These are phyloP conservation scores for Xenosphaeropsis pyriputrescens DNA, from an alignment of 2,329 filamentous ascomycete species.

Conservation along the genomic window DNA sequence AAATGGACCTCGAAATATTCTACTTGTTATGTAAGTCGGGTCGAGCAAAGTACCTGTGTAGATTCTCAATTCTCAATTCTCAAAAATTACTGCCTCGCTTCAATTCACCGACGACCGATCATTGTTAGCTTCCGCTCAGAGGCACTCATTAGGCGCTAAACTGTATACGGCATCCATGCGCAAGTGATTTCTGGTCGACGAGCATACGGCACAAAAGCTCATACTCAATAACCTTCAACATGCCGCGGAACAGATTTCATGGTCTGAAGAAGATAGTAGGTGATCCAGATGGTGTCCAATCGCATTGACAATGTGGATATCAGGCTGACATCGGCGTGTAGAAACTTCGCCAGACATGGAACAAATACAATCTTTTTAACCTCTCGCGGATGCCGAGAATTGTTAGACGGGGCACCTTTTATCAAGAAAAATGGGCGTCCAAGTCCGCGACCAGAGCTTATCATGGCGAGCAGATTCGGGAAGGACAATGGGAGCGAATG, in stretches of 20 bases:
- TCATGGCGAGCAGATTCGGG: constrained; percentile 87
- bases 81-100: constrained; percentile 1
- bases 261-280: constrained; percentile 51
- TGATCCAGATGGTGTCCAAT: constrained; percentile 4
- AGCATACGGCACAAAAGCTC: constrained; percentile 1
- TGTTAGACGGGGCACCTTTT: constrained; percentile 53
- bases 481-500: constrained; percentile 88
- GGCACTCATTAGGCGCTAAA: neutral
- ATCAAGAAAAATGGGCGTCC: constrained; percentile 95
- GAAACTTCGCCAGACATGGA: constrained; percentile 95
- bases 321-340: constrained; percentile 22
- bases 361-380: constrained; percentile 95
- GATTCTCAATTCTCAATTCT: neutral
- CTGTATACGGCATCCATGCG: no score
- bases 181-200: neutral
- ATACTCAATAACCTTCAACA: constrained; percentile 4
- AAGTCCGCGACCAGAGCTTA: constrained; percentile 76
- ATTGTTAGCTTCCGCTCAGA: neutral
- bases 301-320: neutral
- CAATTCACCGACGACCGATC: neutral
- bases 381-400: constrained; percentile 35
- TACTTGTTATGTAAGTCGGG: no score
- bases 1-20: no score
- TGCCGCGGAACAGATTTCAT: constrained; percentile 47
- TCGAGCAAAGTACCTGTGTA: no score